Base-by-base conservation (phyloP, 2,329 filamentous ascomycete species). In the Calonectria pseudoturangicola region DNA sequence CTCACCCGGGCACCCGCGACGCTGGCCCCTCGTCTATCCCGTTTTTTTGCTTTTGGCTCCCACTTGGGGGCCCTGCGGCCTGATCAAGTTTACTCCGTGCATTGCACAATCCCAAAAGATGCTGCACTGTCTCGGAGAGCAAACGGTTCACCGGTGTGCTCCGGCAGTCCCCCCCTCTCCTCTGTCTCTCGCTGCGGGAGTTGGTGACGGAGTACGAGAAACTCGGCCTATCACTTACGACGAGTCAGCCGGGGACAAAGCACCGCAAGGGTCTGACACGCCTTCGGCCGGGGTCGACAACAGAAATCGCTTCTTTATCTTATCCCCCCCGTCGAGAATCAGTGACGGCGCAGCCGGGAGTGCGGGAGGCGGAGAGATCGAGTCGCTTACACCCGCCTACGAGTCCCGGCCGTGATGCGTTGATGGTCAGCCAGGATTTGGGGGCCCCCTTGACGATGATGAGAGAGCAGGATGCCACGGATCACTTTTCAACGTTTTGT, bases 31-130 rank as follows among this genome's bases (percentile, higher is more conserved):
- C 25, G 45, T 25, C n/a, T 21, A 27, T 48, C 36, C 64, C 65
- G 48, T 66, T 13, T 54, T 56, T 68, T 69, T 72, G 66, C 66
- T 72, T 72, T 72, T 72, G 36, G 16, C 15, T 62, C 58, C 58
- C 58, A 62, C 58, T 62, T 62, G 39, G 21, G 36, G 9, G 16
- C 25, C 25, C 36, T 41, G 15, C 27, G 39, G 58, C 3, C 39
- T 62, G 58, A 45, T 25, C 58, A 21, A 62, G 58, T 21, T 33
- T 25, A 16, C 58, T 30, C 58, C 39, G 25, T 62, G 58, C 39
- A 62, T 45, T 62, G 58, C 36, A 45, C 58, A 62, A 62, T 43
- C 39, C 36, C 39, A 45, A 27, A 18, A n/a, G 51, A 56, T 13
- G 51, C 51, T n/a, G 54, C 54, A 58, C n/a, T 58, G 54, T 58